A percentile compares a stretch with the other conserved stretches of the same genome.
Conservation (phyloP, 768 basidiomycete genomes). For the Suillus hirtellus region DNA sequence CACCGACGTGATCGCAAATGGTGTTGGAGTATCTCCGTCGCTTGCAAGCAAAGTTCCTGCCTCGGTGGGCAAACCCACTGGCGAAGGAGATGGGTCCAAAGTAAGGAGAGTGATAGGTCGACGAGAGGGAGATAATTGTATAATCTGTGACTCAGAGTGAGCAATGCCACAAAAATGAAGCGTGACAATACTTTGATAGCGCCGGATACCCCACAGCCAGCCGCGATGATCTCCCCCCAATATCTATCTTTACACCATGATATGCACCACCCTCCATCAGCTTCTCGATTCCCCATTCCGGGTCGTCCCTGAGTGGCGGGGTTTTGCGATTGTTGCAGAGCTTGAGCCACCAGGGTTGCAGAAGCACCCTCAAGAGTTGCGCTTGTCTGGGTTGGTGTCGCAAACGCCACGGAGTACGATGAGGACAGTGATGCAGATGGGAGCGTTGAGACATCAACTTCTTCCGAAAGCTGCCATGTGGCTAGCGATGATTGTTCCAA, state of each 20-base stretch:
- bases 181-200: constrained; percentile 62
- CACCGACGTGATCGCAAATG: constrained; percentile 75
- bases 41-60: constrained; percentile 21
- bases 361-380: constrained; percentile 53
- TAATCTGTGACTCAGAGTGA: constrained; percentile 47
- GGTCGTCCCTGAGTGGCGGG: constrained; percentile 36
- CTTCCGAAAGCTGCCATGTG: constrained; percentile 76
- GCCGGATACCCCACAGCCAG: constrained; percentile 69
- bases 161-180: constrained; percentile 8
- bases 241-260: constrained; percentile 96
- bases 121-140: constrained; percentile 69
- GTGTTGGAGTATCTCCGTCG: constrained; percentile 40
- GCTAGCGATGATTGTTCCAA: constrained; percentile 69
- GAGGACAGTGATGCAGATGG: constrained; percentile 43
- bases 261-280: constrained; percentile 90
- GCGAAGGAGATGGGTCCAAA: constrained; percentile 43
- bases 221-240: constrained; percentile 91
- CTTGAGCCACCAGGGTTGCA: constrained; percentile 64
- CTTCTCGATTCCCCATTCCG: constrained; percentile 67
- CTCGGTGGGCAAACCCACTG: constrained; percentile 22
- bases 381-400: constrained; percentile 70
- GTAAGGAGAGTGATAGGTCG: constrained; percentile 68
- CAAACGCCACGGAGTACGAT: constrained; percentile 57
- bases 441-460: constrained; percentile 69
- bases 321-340: constrained; percentile 52